Evolutionary conservation across 1,284 basidiomycete species (phyloP).

Genomic region (Puccinia triticina): DNA sequence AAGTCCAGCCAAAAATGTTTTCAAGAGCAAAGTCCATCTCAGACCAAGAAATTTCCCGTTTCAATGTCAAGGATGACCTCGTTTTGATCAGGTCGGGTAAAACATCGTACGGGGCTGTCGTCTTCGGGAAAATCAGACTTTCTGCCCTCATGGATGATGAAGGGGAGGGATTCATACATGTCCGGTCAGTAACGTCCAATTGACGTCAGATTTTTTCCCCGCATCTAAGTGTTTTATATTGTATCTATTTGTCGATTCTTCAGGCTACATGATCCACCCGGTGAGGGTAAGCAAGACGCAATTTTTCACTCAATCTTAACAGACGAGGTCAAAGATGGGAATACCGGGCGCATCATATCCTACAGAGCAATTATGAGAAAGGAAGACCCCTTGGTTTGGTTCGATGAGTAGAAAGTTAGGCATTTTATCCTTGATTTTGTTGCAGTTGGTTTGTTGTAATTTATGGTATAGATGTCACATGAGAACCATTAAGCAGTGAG

Average conservation of each 20-base stretch:
- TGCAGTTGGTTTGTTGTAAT: background rate
- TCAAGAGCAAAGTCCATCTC: constrained; percentile 64
- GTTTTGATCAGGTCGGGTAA: constrained; percentile 61
- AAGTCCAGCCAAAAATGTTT: constrained; percentile 18
- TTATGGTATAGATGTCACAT: background rate
- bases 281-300: constrained; percentile 13
- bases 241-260: background rate
- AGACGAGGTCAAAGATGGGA: constrained; percentile 20
- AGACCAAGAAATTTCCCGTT: constrained; percentile 66
- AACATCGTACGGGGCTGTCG: constrained; percentile 70
- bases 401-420: constrained; percentile 14
- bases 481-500: background rate
- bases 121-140: constrained; percentile 74
- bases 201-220: background rate
- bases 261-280: constrained; percentile 40
- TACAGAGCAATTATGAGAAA: constrained; percentile 35
- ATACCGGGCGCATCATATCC: background rate
- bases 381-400: constrained; percentile 35
- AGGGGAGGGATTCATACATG: constrained; percentile 71
- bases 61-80: constrained; percentile 64
- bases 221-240: background rate
- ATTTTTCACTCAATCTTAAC: constrained; percentile 42
- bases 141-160: constrained; percentile 69
- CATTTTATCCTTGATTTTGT: background rate
- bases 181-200: constrained; percentile 65